Evolutionary conservation across 176 grass and related monocot genomes (phyloP).

Genomic region (Sorghum bicolor): DNA sequence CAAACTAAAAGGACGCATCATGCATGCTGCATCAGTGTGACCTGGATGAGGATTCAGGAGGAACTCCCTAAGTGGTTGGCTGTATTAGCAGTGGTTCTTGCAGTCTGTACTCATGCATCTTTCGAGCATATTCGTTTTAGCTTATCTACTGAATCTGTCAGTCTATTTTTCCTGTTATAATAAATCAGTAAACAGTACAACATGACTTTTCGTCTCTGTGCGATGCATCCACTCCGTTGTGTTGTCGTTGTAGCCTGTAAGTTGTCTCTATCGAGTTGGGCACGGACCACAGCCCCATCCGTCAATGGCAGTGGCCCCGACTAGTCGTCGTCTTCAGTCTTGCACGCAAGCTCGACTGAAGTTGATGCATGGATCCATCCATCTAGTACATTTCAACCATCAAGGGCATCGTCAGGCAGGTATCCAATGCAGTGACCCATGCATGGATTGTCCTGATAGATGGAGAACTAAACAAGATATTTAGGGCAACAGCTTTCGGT

Average conservation of each 20-base stretch:
- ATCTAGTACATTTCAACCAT: not conserved
- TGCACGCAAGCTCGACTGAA: not conserved
- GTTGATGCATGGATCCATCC: not conserved
- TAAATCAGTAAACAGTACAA: too few relatives aligned
- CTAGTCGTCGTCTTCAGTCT: not conserved
- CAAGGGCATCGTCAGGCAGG: not conserved
- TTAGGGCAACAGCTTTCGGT: conserved; percentile 1
- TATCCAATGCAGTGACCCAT: not conserved
- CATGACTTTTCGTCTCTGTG: too few relatives aligned
- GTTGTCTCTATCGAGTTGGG: not conserved
- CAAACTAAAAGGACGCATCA: not conserved
- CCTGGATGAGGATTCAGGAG: not conserved
- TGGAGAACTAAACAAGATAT: not conserved
- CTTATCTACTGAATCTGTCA: too few relatives aligned
- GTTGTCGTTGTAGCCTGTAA: too few relatives aligned
- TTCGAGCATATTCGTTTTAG: too few relatives aligned
- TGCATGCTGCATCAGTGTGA: not conserved
- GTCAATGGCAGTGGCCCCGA: too few relatives aligned
- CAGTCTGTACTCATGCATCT: not conserved
- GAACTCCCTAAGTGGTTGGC: not conserved
- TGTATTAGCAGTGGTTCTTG: not conserved
- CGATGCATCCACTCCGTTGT: too few relatives aligned
- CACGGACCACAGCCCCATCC: too few relatives aligned
- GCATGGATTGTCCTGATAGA: not conserved
- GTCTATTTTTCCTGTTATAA: too few relatives aligned